Conservation (phyloP, 192 early-diverging fungal species). For the Cetraspora pellucida region DNA sequence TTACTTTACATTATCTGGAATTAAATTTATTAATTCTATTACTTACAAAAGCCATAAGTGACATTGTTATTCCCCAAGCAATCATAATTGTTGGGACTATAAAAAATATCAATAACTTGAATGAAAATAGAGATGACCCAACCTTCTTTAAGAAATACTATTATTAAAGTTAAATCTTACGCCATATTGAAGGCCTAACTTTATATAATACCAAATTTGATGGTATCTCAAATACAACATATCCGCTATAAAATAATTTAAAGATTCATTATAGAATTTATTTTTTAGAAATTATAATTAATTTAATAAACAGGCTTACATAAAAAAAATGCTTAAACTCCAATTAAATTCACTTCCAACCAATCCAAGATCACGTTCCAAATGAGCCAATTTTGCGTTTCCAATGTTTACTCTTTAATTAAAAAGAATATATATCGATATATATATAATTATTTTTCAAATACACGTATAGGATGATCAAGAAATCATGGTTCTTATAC, state of each 20-base stretch:
- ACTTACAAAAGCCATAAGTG: constrained; percentile 53
- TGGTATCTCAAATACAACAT: constrained; percentile 75
- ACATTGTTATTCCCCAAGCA: constrained; percentile 56
- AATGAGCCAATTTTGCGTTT: constrained; percentile 61
- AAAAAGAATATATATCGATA: background rate
- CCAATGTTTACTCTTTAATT: constrained; percentile 39
- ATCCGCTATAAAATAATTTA: constrained; percentile 34
- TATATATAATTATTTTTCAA: background rate
- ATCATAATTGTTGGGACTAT: constrained; percentile 57
- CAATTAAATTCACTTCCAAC: constrained; percentile 55
- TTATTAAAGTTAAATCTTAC: background rate
- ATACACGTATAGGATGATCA: too few relatives aligned
- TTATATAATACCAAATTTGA: constrained; percentile 68
- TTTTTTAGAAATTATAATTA: constrained; percentile 4
- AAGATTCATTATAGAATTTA: background rate
- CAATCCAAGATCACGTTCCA: constrained; percentile 50
- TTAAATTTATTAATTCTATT: background rate
- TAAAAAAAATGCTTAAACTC: constrained; percentile 69
- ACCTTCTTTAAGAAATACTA: background rate
- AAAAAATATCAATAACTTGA: background rate
- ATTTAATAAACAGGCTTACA: constrained; percentile 50
- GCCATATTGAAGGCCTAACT: constrained; percentile 59
- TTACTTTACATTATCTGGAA: background rate
- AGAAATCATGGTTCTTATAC: constrained; percentile 2
- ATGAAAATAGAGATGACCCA: background rate